Evolutionary conservation across 345 rosid genomes (phyloP), one percentile per base, ranked within the genome.

Genomic region (Eucalyptus pumila): DNA sequence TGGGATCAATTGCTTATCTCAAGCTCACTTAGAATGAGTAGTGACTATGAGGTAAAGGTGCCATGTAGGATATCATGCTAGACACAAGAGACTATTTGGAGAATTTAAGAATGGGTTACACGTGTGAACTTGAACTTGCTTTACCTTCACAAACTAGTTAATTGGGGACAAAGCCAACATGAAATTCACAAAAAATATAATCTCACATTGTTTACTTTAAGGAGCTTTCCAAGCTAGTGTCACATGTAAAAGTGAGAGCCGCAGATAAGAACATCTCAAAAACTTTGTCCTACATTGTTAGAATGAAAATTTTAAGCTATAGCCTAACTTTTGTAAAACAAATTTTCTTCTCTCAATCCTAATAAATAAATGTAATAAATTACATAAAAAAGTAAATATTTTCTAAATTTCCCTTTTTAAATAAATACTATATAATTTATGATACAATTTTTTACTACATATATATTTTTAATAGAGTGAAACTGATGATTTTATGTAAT

Each of bases 401-500:
- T 16, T 17, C 1, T 34, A 34, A 34, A 69, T 69, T 34, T 2
- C 4, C 3, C 10, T 3, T 69, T 69, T 69, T 4, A 16, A 4
- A 32, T 32, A 67, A 32, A 16, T n/a, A 65, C 7, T 2, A n/a
- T 67, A 67, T 16, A 8, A 52, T 21, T 52, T 52, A 52, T 52
- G 26, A 52, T 52, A 52, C 4, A 19, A 2, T 4, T 52, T 52
- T 52, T 52, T 4, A 19, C 5, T 21, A 52, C 2, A 52, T 2
- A 52, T 3, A 19, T 19, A 52, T 8, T 52, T 52, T 52, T 19
- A 52, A 19, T 52, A 52, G 26, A 52, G 11, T 19, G 5, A 19
- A 10, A 56, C 1, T 0, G 1, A 56, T 0, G 2, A 1, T 56
- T n/a, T n/a, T n/a, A 17, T 34, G 12, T 5, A 17, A 32, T 69